Conservation (phyloP, 2,329 filamentous ascomycete genomes). For the Hymenoscyphus fraxineus region DNA sequence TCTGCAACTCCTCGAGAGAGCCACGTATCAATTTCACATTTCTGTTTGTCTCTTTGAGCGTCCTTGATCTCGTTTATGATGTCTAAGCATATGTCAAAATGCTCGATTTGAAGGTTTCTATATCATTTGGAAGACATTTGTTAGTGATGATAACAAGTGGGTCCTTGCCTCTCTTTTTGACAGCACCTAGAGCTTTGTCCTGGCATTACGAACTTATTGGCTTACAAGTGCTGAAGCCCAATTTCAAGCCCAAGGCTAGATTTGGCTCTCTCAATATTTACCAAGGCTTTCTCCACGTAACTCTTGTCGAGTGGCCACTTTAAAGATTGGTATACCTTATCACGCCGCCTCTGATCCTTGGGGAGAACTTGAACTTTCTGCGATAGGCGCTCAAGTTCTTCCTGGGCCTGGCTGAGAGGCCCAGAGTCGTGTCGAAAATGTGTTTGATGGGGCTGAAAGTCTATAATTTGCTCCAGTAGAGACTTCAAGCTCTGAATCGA, state of each 20-base stretch:
- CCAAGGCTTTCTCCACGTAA: slow-evolving; percentile 20
- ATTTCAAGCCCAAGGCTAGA: slow-evolving; percentile 5
- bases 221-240: background rate
- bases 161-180: background rate
- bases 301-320: slow-evolving; percentile 27
- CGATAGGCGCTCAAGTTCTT: background rate
- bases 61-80: background rate
- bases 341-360: background rate
- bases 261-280: slow-evolving; percentile 13
- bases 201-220: background rate
- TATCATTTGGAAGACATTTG: too few relatives aligned
- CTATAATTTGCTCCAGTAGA: slow-evolving; percentile 1
- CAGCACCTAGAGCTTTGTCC: background rate
- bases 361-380: background rate
- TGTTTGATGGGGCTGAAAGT: background rate
- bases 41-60: background rate
- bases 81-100: slow-evolving; percentile 1
- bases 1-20: slow-evolving; percentile 6
- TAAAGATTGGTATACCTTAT: slow-evolving; percentile 11
- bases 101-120: background rate
- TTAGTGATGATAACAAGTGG: background rate
- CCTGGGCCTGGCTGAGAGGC: background rate
- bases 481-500: slow-evolving; percentile 12
- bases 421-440: background rate
- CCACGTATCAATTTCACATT: slow-evolving; percentile 4